Evolutionary conservation across 495 filamentous ascomycete genomes (phyloP).

Genomic region (Friedmanniomyces simplex): DNA sequence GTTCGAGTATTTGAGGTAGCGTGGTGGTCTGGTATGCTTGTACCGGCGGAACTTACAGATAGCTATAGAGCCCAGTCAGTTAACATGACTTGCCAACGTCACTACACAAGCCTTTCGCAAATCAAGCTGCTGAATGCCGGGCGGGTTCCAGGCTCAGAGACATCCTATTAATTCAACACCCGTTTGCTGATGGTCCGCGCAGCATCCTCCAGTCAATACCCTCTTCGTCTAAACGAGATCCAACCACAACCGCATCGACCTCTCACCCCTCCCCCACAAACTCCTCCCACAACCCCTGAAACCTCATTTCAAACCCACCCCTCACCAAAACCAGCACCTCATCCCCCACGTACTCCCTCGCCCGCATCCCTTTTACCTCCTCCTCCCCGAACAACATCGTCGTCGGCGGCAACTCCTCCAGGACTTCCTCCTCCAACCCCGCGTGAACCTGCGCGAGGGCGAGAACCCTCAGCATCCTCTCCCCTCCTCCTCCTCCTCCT

Average conservation of each 20-base stretch:
- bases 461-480: background rate
- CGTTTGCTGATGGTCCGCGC: no score
- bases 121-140: no score
- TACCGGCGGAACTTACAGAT: no score
- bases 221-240: no score
- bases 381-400: background rate
- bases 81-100: no score
- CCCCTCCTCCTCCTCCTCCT: no score
- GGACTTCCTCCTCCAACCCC: background rate
- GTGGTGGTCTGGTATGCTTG: no score
- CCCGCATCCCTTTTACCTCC: background rate
- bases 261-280: background rate
- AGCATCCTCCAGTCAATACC: no score
- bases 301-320: background rate
- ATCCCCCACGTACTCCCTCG: background rate
- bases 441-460: background rate
- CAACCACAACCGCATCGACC: background rate
- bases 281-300: background rate
- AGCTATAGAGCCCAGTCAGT: no score
- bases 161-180: no score
- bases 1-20: conserved; percentile 14
- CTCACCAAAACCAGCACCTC: background rate
- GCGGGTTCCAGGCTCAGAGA: no score
- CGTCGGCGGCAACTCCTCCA: background rate
- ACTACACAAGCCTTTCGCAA: no score